Evolutionary conservation across 129 eudicot species (phyloP), one percentile per base, ranked within the genome.

Genomic region (Mikania micrantha): DNA sequence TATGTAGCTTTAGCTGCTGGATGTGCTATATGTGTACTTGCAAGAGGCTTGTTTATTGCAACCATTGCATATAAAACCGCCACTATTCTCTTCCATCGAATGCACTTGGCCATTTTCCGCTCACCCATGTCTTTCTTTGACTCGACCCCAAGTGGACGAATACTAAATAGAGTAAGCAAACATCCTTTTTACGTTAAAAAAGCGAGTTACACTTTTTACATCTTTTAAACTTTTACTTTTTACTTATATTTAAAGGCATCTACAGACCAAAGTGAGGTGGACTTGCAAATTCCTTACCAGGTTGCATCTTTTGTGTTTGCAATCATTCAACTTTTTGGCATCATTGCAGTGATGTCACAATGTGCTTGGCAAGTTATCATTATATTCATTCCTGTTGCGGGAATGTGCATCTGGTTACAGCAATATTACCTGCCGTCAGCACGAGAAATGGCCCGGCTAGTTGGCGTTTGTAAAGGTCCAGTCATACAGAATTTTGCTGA

Each of bases 111-210:
- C 65, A 81, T 91, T 47, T 91, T 91, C 45, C 90, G 98, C 2
- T 95, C 98, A 29, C 96, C 98, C 16, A 91, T 91, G 98, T 88
- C n/a, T n/a, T n/a, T n/a, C n/a, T n/a, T n/a, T n/a, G n/a, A n/a
- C n/a, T n/a, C n/a, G n/a, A n/a, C n/a, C n/a, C n/a, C n/a, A n/a
- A n/a, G n/a, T n/a, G n/a, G n/a, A n/a, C n/a, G n/a, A n/a, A n/a
- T n/a, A n/a, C 98, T 22, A 31, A 91, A 85, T 59, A 77, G 98
- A 74, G 98, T 91, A 82, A 34, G 91, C 48, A 21, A 56, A 69
- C 40, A 35, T 19, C 29, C 40, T 54, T 40, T 45, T 17, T n/a
- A 7, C 4, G 4, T 16, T 15, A 21, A 19, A 48, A 7, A 48
- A 5, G 12, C 56, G 27, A 48, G 17, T 20, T 7, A 27, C 56